Conservation (phyloP, 176 grass and related monocot species). For the Lolium rigidum region DNA sequence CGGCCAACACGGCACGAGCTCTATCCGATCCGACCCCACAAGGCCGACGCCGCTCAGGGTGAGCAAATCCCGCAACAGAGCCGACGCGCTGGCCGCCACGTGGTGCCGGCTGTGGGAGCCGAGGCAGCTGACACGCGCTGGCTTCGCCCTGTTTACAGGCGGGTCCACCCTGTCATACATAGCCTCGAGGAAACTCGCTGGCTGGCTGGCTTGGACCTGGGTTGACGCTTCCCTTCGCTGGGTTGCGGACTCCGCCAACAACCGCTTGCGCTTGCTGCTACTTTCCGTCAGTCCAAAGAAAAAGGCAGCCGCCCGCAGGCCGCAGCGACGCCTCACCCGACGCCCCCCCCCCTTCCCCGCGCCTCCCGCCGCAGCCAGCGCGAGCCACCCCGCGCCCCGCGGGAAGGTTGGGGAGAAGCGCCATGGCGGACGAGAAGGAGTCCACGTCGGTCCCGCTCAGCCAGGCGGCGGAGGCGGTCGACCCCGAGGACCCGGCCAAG, state of each 20-base stretch:
- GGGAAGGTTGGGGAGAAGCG: constrained; percentile 1
- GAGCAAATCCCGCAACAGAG: background rate
- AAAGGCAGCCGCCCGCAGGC: constrained; percentile 37
- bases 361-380: background rate
- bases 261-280: constrained; percentile 54
- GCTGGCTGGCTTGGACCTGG: constrained; percentile 6
- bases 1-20: constrained; percentile 7
- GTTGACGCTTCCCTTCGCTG: constrained; percentile 37
- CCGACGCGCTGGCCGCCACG: background rate
- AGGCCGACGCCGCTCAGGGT: background rate
- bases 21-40: background rate
- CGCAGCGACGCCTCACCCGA: constrained; percentile 17
- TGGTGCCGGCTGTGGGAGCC: background rate
- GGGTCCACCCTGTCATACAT: background rate
- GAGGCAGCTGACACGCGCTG: background rate
- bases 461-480: constrained; percentile 65
- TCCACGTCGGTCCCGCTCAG: constrained; percentile 89
- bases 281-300: constrained; percentile 38
- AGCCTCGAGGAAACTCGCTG: background rate
- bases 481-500: constrained; percentile 93
- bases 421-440: constrained; percentile 90
- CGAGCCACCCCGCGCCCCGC: background rate
- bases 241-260: constrained; percentile 44
- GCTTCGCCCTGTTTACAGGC: background rate
- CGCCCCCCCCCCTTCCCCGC: background rate